A percentile compares a stretch with the other conserved stretches of the same genome.
These are phyloP conservation scores for Metschnikowia reukaufii DNA, from an alignment of 805 yeast species.

Conservation along the genomic window DNA sequence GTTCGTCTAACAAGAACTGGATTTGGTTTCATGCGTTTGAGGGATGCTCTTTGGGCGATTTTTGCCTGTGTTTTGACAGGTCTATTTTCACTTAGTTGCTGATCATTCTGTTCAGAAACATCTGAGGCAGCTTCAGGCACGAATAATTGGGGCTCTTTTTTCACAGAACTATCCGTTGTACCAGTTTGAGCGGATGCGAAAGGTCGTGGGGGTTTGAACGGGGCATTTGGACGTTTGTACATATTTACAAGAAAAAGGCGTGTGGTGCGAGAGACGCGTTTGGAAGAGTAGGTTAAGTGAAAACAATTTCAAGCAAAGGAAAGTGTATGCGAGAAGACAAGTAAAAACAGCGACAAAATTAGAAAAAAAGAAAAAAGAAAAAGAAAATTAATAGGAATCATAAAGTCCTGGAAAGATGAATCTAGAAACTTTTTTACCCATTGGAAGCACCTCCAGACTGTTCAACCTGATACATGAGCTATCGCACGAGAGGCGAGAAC, in stretches of 20 bases:
- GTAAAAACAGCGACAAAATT: not conserved
- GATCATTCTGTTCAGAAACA: not conserved
- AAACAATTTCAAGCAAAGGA: not conserved
- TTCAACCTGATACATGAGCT: not conserved
- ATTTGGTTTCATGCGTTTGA: constrained; percentile 5
- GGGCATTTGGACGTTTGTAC: constrained; percentile 39
- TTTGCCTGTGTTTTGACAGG: not conserved
- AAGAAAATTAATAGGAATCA: not conserved
- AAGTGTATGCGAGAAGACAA: not conserved
- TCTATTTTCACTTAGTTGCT: not conserved
- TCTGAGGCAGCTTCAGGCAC: constrained; percentile 5
- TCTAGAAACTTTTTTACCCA: too few species aligned
- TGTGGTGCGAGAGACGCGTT: constrained; percentile 9
- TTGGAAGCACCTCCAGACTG: too few species aligned
- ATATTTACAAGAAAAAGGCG: constrained; percentile 11
- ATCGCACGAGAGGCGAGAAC: not conserved
- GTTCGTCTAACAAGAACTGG: constrained; percentile 2
- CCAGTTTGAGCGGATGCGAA: not conserved
- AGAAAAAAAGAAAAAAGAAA: not conserved
- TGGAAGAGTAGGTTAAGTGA: not conserved
- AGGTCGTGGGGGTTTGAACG: constrained; percentile 52
- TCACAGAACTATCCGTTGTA: not conserved
- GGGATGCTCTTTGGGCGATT: not conserved
- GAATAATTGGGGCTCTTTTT: not conserved
- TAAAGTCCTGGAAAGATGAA: too few species aligned